Evolutionary conservation across 2,329 filamentous ascomycete species (phyloP).

Genomic region (Elsinoe australis): DNA sequence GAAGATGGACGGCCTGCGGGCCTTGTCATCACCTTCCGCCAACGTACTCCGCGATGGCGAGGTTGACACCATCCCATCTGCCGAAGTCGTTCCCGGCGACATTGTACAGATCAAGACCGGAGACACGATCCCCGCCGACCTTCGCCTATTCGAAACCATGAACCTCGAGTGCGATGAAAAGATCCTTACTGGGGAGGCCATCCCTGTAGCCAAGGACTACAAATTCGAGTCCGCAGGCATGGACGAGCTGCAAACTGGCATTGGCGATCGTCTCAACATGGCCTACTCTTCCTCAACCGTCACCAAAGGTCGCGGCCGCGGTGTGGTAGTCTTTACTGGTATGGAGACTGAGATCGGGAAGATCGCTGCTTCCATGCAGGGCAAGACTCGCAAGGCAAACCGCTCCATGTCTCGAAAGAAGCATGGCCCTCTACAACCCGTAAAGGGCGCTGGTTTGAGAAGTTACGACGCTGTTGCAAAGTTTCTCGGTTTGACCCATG

Average conservation of each 20-base stretch:
- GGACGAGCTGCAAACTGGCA: conserved; percentile 41
- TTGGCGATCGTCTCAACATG: conserved; percentile 61
- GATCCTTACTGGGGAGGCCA: conserved; percentile 64
- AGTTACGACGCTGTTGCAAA: conserved; percentile 52
- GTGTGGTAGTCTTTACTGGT: conserved; percentile 61
- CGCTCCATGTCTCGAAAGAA: conserved; percentile 16
- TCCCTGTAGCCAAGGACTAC: conserved; percentile 60
- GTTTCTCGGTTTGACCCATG: conserved; percentile 58
- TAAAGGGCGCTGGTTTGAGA: conserved; percentile 40
- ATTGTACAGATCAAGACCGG: conserved; percentile 56
- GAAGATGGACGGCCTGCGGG: conserved; percentile 50
- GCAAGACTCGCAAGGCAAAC: conserved; percentile 19
- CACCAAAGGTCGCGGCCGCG: conserved; percentile 60
- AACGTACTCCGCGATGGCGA: conserved; percentile 51
- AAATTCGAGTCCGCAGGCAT: conserved; percentile 46
- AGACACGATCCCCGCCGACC: conserved; percentile 62
- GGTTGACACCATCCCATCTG: conserved; percentile 45
- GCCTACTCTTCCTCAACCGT: conserved; percentile 66
- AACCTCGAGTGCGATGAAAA: conserved; percentile 74
- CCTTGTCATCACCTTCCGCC: conserved; percentile 50
- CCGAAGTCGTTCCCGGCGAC: conserved; percentile 59
- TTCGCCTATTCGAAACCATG: conserved; percentile 53
- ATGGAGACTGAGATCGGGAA: conserved; percentile 70
- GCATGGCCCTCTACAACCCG: conserved; percentile 7
- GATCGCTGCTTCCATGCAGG: conserved; percentile 49